A percentile compares a stretch with the other conserved stretches of the same genome.
phyloP scores from a whole-genome alignment of 2,329 filamentous ascomycete genomes.

The Trichoderma polysporum region DNA sequence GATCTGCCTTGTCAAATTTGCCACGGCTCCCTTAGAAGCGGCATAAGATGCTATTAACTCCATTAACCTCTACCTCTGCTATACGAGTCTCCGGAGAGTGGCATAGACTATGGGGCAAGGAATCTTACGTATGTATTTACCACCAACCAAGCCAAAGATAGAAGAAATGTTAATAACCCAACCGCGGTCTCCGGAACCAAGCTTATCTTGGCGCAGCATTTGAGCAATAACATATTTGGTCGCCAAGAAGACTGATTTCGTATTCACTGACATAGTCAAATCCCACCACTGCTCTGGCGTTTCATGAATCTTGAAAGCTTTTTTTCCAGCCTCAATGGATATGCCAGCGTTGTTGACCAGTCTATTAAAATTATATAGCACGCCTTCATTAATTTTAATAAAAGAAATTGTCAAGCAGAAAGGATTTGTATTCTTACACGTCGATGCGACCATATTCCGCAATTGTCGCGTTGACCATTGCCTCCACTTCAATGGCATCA shows the following conservation, averaged over 20 bases:
- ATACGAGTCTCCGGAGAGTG: background rate
- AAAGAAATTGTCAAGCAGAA: no score
- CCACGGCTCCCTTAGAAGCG: constrained; percentile 50
- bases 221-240: constrained; percentile 48
- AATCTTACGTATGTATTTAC: constrained; percentile 28
- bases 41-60: constrained; percentile 39
- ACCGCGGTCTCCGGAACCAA: constrained; percentile 41
- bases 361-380: constrained; percentile 26
- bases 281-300: constrained; percentile 48
- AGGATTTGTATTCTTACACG: constrained; percentile 38
- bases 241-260: constrained; percentile 39
- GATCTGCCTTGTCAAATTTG: constrained; percentile 48
- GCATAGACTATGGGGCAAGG: background rate
- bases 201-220: constrained; percentile 49
- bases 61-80: background rate
- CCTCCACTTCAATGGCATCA: constrained; percentile 36
- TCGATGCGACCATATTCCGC: constrained; percentile 40
- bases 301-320: constrained; percentile 44
- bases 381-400: background rate
- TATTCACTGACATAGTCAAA: constrained; percentile 39
- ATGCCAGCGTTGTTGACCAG: constrained; percentile 48
- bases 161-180: constrained; percentile 52
- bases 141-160: constrained; percentile 42
- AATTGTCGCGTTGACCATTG: constrained; percentile 31
- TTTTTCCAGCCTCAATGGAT: constrained; percentile 35